Percentiles rank a stretch among this genome's conserved stretches.
Evolutionary conservation across 75 land plant genomes (phyloP).

Genomic region (Pinus taeda): DNA sequence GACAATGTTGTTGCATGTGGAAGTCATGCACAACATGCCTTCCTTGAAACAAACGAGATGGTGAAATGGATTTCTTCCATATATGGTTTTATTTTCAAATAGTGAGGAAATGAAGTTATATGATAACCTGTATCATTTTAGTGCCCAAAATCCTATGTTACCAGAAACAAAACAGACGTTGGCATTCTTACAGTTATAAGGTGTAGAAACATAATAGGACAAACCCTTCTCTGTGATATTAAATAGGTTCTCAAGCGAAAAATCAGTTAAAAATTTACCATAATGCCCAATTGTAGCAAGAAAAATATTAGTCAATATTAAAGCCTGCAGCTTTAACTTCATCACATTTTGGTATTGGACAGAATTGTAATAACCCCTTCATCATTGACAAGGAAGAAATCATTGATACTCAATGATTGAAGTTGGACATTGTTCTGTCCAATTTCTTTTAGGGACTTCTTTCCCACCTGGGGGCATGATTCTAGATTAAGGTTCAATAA

Average conservation of each 20-base stretch:
- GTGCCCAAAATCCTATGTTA: no score
- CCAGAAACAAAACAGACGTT: no score
- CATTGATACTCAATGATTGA: slow-evolving; percentile 18
- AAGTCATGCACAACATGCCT: no score
- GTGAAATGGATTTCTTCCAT: no score
- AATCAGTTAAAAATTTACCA: slow-evolving; percentile 15
- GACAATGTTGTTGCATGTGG: no score
- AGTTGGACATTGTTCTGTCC: slow-evolving; percentile 17
- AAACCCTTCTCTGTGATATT: slow-evolving; percentile 30
- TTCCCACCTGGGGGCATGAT: slow-evolving; percentile 26
- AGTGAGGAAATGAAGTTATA: no score
- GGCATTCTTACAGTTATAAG: no score
- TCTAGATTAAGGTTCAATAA: slow-evolving; percentile 32
- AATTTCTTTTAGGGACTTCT: slow-evolving; percentile 26
- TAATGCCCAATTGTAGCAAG: slow-evolving; percentile 25
- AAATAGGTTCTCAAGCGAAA: slow-evolving; percentile 25
- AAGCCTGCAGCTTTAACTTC: slow-evolving; percentile 32
- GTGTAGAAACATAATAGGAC: no score
- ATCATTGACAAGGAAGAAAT: slow-evolving; percentile 23
- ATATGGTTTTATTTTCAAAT: no score
- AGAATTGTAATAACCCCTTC: slow-evolving; percentile 23
- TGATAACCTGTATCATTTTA: no score
- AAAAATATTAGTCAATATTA: slow-evolving; percentile 17
- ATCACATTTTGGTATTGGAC: slow-evolving; percentile 15
- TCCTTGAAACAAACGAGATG: no score